A percentile compares a stretch with the other conserved stretches of the same genome.
These are phyloP conservation scores for Coemansia sp. DNA, from an alignment of 192 early-diverging fungal species.

Conservation along the genomic window DNA sequence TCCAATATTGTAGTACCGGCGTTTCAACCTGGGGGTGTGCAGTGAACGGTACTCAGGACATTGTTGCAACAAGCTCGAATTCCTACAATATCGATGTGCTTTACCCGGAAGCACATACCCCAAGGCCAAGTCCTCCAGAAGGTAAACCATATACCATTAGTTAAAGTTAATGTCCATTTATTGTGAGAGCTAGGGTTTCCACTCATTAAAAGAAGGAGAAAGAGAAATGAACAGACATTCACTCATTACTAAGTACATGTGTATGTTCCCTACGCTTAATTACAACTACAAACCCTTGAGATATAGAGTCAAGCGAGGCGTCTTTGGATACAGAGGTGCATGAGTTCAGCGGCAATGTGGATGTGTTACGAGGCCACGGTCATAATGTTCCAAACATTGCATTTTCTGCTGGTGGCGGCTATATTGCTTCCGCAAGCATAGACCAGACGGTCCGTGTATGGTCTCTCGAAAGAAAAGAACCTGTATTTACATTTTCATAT, in stretches of 20 bases:
- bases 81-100: conserved; percentile 31
- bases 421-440: conserved; percentile 46
- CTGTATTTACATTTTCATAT: conserved; percentile 20
- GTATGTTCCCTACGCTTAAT: no score
- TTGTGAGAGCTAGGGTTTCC: no score
- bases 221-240: no score
- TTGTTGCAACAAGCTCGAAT: conserved; percentile 44
- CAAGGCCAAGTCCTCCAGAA: background rate
- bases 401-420: conserved; percentile 35
- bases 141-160: background rate
- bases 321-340: background rate
- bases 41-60: conserved; percentile 4
- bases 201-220: no score
- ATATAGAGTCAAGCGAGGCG: background rate
- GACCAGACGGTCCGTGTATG: conserved; percentile 37
- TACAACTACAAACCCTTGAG: background rate
- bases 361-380: conserved; percentile 16
- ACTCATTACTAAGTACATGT: no score
- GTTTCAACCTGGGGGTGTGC: conserved; percentile 50
- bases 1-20: conserved; percentile 4
- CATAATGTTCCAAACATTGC: conserved; percentile 35
- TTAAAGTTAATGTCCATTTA: background rate
- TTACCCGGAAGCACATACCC: background rate
- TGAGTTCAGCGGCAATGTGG: conserved; percentile 12
- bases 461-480: conserved; percentile 14